These are phyloP conservation scores for Eudorina sp. DNA, from an alignment of 139 green algal genomes.

Conservation along the genomic window DNA sequence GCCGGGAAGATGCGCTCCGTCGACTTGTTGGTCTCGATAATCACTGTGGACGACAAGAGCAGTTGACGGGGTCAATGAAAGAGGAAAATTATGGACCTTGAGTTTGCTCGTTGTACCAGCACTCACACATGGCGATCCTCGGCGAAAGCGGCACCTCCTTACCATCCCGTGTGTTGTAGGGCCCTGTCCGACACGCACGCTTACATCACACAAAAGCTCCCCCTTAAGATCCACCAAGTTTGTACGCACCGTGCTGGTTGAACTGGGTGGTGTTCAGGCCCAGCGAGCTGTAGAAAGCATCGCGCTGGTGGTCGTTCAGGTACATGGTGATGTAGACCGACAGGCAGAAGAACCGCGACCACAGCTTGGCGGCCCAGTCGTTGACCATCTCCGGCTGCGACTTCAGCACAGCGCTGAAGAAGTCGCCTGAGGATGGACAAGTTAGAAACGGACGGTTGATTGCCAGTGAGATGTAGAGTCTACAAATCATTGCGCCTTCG, in stretches of 20 bases:
- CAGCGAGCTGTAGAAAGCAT: constrained; percentile 93
- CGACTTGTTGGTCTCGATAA: constrained; percentile 99
- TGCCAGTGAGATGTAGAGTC: no score
- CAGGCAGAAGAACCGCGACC: constrained; percentile 99
- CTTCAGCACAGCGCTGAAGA: constrained; percentile 75
- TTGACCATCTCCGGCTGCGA: constrained; percentile 64
- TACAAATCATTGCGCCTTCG: not conserved
- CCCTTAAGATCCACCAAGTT: no score
- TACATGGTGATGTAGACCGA: constrained; percentile 99
- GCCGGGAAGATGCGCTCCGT: constrained; percentile 96
- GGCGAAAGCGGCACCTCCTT: no score
- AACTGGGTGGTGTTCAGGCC: constrained; percentile 97
- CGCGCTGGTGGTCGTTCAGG: constrained; percentile 97
- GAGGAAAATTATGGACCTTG: no score
- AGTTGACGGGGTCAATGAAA: no score
- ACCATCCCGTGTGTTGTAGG: no score
- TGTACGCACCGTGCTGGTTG: constrained; percentile 89
- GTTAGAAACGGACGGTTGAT: not conserved
- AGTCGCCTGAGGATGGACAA: constrained; percentile 56
- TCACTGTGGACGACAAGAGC: constrained; percentile 72
- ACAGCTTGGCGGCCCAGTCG: constrained; percentile 85
- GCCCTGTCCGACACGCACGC: no score
- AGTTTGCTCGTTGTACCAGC: no score
- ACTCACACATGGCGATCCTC: no score
- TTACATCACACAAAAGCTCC: no score